Percentiles rank a stretch among this genome's conserved stretches.
phyloP scores from a whole-genome alignment of 306 rosid genomes.

The Oemleria cerasiformis region DNA sequence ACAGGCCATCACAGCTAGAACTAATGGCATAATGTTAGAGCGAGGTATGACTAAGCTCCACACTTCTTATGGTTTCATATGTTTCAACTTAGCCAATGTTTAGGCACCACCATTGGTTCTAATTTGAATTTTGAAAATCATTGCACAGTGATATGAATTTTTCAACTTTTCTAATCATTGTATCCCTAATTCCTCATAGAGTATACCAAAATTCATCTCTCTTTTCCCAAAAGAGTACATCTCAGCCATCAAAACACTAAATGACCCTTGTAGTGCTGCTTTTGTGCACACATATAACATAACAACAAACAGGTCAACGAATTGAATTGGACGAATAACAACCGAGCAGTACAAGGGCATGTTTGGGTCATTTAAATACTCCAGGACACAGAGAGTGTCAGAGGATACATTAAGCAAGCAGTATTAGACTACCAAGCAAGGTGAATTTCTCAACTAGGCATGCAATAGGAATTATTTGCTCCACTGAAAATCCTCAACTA shows the following conservation, averaged over 20 bases:
- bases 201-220: neutral
- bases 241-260: neutral
- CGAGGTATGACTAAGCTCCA: neutral
- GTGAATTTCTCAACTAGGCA: neutral
- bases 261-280: neutral
- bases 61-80: neutral
- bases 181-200: neutral
- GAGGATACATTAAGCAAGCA: neutral
- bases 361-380: neutral
- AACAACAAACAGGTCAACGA: neutral
- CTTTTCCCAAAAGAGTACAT: neutral
- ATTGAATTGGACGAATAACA: neutral
- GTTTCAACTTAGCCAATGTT: neutral
- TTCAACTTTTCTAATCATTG: neutral
- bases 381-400: neutral
- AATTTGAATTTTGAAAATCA: neutral
- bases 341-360: neutral
- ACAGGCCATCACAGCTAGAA: neutral
- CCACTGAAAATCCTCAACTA: slow-evolving; percentile 1
- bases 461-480: neutral
- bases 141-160: neutral
- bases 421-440: slow-evolving; percentile 7
- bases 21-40: neutral
- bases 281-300: neutral
- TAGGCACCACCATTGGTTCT: neutral